Base-by-base conservation (phyloP, 306 rosid species). In the Erythrophleum fordii region DNA sequence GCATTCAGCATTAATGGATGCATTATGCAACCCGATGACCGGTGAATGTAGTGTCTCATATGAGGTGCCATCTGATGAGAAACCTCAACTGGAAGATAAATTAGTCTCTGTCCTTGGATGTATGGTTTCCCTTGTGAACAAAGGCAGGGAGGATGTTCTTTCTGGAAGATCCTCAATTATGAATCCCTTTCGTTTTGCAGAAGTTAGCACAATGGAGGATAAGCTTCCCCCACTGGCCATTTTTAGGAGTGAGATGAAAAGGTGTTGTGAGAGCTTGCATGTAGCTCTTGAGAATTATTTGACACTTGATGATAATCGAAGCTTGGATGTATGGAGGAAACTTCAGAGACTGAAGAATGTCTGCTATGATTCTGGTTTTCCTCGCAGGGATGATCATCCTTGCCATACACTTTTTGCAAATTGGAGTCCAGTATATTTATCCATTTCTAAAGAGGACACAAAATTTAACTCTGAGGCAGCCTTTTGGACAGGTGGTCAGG, bases 211-310 rank as follows among this genome's bases (percentile, higher is more conserved):
- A 61, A 75, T 55, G 72, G 99, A 95, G 56, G 97, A 93, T 52
- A 62, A 64, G 74, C 94, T 93, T 69, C 99, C 98, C 44, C 98
- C 97, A 12, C 93, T 95, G 41, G 96, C 98, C 49, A 26, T 56
- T 78, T 95, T 90, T 68, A 89, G 99, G 85, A 84, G 90, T 69
- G 98, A 95, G 88, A 92, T 95, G 97, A 95, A 93, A 88, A 86
- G 99, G 92, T 95, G 99, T 71, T 87, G 92, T 7, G 99, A 95
- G 90, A 95, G 97, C 89, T 92, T 95, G 85, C 99, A 95, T 72
- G 87, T 95, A 18, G 99, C 99, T 44, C 96, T 95, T 72, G 97
- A 95, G 76, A 93, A 85, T 82, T 92, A 89, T 89, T 78, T 93
- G 69, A 48, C 45, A 72, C 89, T 92, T 18, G 81, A 77, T 79